Conservation (phyloP, 495 filamentous ascomycete species). For the Penicillium flavigenum region DNA sequence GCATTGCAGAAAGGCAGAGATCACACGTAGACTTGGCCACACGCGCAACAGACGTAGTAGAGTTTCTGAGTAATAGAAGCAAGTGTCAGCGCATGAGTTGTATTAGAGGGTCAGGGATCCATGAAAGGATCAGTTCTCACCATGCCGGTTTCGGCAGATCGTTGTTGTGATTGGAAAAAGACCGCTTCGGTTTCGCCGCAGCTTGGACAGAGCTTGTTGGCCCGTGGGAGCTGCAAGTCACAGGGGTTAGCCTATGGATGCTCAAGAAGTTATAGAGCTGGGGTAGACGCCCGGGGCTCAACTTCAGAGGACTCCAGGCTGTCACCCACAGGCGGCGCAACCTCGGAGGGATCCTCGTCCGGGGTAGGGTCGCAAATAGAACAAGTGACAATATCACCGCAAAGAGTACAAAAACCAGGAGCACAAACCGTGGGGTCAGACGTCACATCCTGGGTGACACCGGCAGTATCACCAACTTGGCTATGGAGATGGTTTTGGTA, state of each 20-base stretch:
- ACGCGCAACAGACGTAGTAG: slow-evolving; percentile 93
- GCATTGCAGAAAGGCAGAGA: slow-evolving; percentile 21
- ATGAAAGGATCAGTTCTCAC: slow-evolving; percentile 51
- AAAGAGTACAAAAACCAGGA: slow-evolving; percentile 52
- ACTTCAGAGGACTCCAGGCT: slow-evolving; percentile 12
- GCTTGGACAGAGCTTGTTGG: slow-evolving; percentile 75
- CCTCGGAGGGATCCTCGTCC: slow-evolving; percentile 7
- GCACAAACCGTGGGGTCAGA: slow-evolving; percentile 95
- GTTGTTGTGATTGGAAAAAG: slow-evolving; percentile 97
- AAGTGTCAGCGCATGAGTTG: slow-evolving; percentile 1
- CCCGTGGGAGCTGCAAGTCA: slow-evolving; percentile 73
- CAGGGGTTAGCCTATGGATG: slow-evolving; percentile 48
- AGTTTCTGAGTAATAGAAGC: slow-evolving; percentile 67
- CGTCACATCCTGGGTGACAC: slow-evolving; percentile 94
- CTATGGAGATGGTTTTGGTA: slow-evolving; percentile 89
- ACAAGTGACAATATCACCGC: slow-evolving; percentile 53
- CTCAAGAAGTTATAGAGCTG: slow-evolving; percentile 15
- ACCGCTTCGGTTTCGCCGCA: slow-evolving; percentile 87
- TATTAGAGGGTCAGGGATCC: neutral
- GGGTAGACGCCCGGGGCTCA: neutral
- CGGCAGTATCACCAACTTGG: slow-evolving; percentile 89
- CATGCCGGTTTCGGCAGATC: slow-evolving; percentile 96
- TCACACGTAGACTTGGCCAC: slow-evolving; percentile 80
- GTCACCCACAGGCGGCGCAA: slow-evolving; percentile 1
- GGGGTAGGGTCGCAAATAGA: slow-evolving; percentile 39